Percentiles rank a stretch among this genome's conserved stretches.
phyloP scores from a whole-genome alignment of 495 filamentous ascomycete genomes.

The Talaromyces proteolyticus region DNA sequence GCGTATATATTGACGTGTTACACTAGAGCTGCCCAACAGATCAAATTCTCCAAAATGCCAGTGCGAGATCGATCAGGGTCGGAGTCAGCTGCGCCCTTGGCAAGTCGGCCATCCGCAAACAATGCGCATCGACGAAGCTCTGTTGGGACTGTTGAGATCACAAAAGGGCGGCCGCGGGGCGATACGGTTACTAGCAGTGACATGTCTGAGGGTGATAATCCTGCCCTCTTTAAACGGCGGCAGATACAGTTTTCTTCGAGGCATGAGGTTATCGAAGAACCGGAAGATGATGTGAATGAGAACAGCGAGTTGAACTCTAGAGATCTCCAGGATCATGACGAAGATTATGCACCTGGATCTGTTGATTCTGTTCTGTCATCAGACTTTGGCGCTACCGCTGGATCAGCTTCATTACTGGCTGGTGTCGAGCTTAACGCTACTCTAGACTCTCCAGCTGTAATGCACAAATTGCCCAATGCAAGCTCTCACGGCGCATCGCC shows the following conservation, averaged over 20 bases:
- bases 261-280: slow-evolving; percentile 50
- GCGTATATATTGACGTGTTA: slow-evolving; percentile 12
- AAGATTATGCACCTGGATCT: slow-evolving; percentile 58
- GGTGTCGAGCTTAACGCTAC: slow-evolving; percentile 40
- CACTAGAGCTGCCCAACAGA: slow-evolving; percentile 63
- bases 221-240: slow-evolving; percentile 56
- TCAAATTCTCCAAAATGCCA: slow-evolving; percentile 93
- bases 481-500: slow-evolving; percentile 43
- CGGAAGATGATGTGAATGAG: slow-evolving; percentile 53
- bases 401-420: slow-evolving; percentile 53
- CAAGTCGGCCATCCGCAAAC: slow-evolving; percentile 41
- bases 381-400: slow-evolving; percentile 61
- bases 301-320: slow-evolving; percentile 22
- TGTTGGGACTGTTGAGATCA: slow-evolving; percentile 64
- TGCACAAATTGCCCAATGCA: slow-evolving; percentile 37
- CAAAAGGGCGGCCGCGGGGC: slow-evolving; percentile 68
- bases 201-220: slow-evolving; percentile 82
- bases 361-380: slow-evolving; percentile 61
- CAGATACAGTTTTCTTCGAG: slow-evolving; percentile 47
- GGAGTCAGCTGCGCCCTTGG: slow-evolving; percentile 50
- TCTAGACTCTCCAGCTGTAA: slow-evolving; percentile 34
- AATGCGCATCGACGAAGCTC: slow-evolving; percentile 61
- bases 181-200: slow-evolving; percentile 92
- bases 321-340: slow-evolving; percentile 46
- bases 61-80: slow-evolving; percentile 81